Evolutionary conservation across 148 eudicot species (phyloP), one percentile per base, ranked within the genome.

Genomic region (Chenopodium quinoa): DNA sequence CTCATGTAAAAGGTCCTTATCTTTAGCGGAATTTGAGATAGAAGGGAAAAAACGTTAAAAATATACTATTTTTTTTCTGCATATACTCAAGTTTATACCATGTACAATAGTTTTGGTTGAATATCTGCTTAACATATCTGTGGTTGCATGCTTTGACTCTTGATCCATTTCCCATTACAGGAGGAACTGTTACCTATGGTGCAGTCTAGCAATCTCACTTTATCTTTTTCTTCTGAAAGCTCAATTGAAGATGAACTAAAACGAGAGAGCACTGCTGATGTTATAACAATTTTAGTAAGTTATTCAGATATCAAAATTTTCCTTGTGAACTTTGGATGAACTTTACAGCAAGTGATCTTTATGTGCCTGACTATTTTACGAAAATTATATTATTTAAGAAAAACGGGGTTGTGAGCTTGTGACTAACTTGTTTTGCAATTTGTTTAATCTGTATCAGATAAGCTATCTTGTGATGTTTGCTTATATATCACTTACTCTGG

Each of bases 401-500:
- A 17, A 31, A 54, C 52, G 77, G 64, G 54, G 58, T 4, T 20
- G 10, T 78, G 60, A 17, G 54, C 37, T 4, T 20, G 10, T 78
- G 60, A 17, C 56, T 73, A 17, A 23, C 29, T 46, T 75, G 32
- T 34, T 74, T 70, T 71, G 27, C 11, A 58, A 37, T 76, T 44
- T 82, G 58, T 77, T 74, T 63, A 3, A 34, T 63, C 37, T 88
- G 75, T 78, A 48, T 71, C 89, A 90, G 93, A 84, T 88, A 86
- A 90, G 93, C 89, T 90, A 89, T 84, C 90, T 90, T 86, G 93
- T 90, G 85, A 90, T 90, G 93, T 87, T 90, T 79, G 91, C 88
- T 84, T 90, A 90, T 80, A 87, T 90, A 83, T 88, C 93, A 13
- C 48, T 90, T 73, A 90, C 93, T 56, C 82, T 90, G 83, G 93